Percentiles rank a stretch among this genome's conserved stretches.
Conservation (phyloP, 2,329 filamentous ascomycete genomes). For the Pseudogymnoascus verrucosus region DNA sequence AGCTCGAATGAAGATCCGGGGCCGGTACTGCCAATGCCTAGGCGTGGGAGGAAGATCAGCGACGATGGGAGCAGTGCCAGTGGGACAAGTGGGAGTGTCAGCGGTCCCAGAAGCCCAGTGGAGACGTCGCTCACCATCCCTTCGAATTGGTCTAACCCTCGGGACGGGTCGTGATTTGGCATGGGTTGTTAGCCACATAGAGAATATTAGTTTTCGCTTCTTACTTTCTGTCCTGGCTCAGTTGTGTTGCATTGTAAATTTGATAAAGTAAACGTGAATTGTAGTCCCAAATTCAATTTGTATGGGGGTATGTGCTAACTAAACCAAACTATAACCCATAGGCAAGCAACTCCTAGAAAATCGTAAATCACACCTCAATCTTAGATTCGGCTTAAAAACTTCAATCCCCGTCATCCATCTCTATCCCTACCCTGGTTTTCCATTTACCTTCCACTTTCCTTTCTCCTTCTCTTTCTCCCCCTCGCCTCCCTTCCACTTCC, state of each 20-base stretch:
- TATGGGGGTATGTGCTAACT: not conserved
- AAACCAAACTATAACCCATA: not conserved
- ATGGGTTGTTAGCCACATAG: not conserved
- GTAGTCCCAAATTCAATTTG: not conserved
- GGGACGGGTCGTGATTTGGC: not conserved
- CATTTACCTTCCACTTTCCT: not conserved
- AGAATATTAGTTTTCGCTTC: not conserved
- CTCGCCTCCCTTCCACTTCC: not conserved
- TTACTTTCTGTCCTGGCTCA: not conserved
- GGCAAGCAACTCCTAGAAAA: not conserved
- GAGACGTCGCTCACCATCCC: not conserved
- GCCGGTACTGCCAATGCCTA: constrained; percentile 14
- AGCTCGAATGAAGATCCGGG: constrained; percentile 43
- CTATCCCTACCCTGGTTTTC: not conserved
- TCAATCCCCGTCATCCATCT: not conserved
- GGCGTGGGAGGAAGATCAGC: constrained; percentile 27
- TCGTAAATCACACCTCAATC: not conserved
- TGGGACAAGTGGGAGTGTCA: constrained; percentile 33
- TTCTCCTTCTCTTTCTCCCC: not conserved
- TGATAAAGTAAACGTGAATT: not conserved
- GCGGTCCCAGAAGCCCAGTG: constrained; percentile 45
- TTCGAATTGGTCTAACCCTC: constrained; percentile 2
- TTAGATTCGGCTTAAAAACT: not conserved
- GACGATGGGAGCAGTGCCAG: constrained; percentile 30
- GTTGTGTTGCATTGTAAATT: not conserved